These are phyloP conservation scores for Diaporthe citriasiana DNA, from an alignment of 2,329 filamentous ascomycete genomes.

Conservation along the genomic window DNA sequence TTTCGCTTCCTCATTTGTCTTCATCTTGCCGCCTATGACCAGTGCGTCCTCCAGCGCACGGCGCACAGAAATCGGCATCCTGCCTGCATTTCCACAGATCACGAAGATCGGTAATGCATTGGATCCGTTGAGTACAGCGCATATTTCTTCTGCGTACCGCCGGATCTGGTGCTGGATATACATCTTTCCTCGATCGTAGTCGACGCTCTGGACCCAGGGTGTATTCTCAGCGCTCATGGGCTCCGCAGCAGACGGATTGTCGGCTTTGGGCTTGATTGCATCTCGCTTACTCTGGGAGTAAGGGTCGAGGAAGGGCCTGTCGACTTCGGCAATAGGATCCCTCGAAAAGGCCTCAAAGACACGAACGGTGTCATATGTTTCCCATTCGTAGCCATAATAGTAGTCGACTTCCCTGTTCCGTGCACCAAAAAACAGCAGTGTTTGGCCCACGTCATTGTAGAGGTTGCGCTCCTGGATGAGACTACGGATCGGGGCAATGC, in stretches of 20 bases:
- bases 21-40: slow-evolving; percentile 53
- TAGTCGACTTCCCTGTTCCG: slow-evolving; percentile 82
- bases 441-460: slow-evolving; percentile 50
- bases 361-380: slow-evolving; percentile 47
- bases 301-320: slow-evolving; percentile 33
- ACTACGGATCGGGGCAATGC: slow-evolving; percentile 85
- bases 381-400: slow-evolving; percentile 87
- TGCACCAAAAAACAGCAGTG: slow-evolving; percentile 85
- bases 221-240: slow-evolving; percentile 36
- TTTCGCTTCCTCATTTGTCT: slow-evolving; percentile 56
- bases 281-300: slow-evolving; percentile 18
- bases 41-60: slow-evolving; percentile 65
- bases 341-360: slow-evolving; percentile 65
- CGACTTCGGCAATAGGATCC: slow-evolving; percentile 50
- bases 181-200: slow-evolving; percentile 57
- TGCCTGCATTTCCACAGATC: slow-evolving; percentile 70
- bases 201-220: slow-evolving; percentile 40
- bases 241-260: slow-evolving; percentile 32
- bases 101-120: slow-evolving; percentile 60
- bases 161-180: slow-evolving; percentile 70
- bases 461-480: slow-evolving; percentile 80
- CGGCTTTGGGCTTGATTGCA: slow-evolving; percentile 41
- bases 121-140: slow-evolving; percentile 51
- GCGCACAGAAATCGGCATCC: slow-evolving; percentile 70
- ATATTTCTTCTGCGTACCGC: slow-evolving; percentile 56